Conservation (phyloP, 2,329 filamentous ascomycete genomes). For the Sarocladium oryzae region DNA sequence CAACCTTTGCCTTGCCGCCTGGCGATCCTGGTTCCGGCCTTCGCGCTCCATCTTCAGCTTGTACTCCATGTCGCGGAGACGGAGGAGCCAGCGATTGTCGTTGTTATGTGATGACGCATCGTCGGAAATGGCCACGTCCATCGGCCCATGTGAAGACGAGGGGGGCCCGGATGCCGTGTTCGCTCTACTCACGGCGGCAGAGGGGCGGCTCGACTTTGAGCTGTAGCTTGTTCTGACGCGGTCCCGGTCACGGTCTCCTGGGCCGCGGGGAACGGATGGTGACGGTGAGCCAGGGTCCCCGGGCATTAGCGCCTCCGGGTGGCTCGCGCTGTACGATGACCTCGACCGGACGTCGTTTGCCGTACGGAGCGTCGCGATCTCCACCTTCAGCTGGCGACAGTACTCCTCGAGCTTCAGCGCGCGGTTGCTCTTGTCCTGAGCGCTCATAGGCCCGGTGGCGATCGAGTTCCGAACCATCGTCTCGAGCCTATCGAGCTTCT, state of each 20-base stretch:
- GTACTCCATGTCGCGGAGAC: conserved; percentile 80
- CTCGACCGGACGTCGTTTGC: conserved; percentile 52
- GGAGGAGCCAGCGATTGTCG: conserved; percentile 76
- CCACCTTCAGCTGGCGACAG: conserved; percentile 57
- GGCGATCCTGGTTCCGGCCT: conserved; percentile 75
- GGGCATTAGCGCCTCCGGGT: conserved; percentile 28
- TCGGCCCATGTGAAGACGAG: conserved; percentile 13
- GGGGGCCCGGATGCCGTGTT: not conserved
- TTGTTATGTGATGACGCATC: conserved; percentile 21
- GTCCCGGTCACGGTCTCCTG: conserved; percentile 37
- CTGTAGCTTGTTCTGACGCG: conserved; percentile 20
- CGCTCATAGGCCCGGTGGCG: conserved; percentile 39
- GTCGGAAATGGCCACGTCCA: conserved; percentile 22
- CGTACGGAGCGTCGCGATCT: conserved; percentile 63
- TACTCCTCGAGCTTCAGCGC: conserved; percentile 52
- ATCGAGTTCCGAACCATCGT: conserved; percentile 64
- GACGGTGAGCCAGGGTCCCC: conserved; percentile 38
- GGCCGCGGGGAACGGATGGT: conserved; percentile 46
- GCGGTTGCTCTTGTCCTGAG: conserved; percentile 38
- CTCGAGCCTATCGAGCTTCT: conserved; percentile 84
- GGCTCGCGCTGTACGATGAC: conserved; percentile 35
- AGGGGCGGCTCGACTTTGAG: conserved; percentile 8
- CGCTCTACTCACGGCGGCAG: not conserved
- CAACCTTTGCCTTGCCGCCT: conserved; percentile 72
- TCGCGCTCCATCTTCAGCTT: conserved; percentile 88